Base-by-base conservation (phyloP, 202 grass and related monocot species). In the Cymbopogon flexuosus region DNA sequence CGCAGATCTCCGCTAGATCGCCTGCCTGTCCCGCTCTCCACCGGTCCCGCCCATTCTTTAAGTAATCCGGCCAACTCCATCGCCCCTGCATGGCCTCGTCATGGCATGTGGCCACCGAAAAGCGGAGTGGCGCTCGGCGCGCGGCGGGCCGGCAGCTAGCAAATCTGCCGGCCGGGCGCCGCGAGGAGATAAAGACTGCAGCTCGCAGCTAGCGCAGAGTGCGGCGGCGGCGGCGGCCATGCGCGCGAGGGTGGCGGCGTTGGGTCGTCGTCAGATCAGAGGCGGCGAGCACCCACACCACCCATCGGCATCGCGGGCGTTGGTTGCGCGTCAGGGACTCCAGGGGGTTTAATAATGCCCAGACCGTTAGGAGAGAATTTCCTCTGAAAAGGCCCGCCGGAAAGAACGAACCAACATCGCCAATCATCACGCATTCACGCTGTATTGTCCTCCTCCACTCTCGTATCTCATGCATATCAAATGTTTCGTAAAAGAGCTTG, bases 1-100 rank as follows among this genome's bases (percentile, higher is more conserved):
- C 31, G 39, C 63, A 49, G 13, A 37, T 70, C 29, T 47, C 81
- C 62, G 9, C 62, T 59, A 76, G 81, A 83, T 76, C 62, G 81
- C 81, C 49, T n/a, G 11, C 5, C 22, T 68, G 76, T 49, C 58
- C 19, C 41, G 16, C 54, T 22, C 31, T 33, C 31, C n/a, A 5
- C n/a, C 49, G 49, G 49, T 10, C 58, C 7, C 4, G 3, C 40
- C 11, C n/a, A 10, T 60, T 40, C 35, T 43, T 62, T 62, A 42
- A 18, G 58, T 41, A 41, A 45, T 45, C 35, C 56, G 13, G 43
- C 46, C 46, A 49, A 5, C 43, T 47, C 13, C 3, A 4, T 12
- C n/a, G n/a, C 45, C 45, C 46, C 46, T 49, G 45, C 14, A 0
- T 5, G 36, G 4, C 5, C 2, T 13, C 12, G 43, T 46, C 43